Percentiles rank a stretch among this genome's conserved stretches.
Conservation (phyloP, 2,329 filamentous ascomycete species). For the Penicillium concentricum region DNA sequence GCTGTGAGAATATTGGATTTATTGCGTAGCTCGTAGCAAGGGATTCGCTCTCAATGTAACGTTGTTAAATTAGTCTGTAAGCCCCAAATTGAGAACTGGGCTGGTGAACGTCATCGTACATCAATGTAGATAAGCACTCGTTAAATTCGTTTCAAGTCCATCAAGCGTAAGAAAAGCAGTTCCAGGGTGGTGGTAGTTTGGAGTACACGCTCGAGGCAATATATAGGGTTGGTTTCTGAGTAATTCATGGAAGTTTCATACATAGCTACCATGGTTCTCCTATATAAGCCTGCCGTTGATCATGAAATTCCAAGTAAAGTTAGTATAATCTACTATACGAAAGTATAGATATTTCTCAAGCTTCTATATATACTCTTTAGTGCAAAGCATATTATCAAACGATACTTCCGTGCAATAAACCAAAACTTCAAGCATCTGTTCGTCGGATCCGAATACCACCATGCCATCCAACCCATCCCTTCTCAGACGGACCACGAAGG, state of each 20-base stretch:
- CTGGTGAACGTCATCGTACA: neutral
- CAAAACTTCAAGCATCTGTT: neutral
- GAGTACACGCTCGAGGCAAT: neutral
- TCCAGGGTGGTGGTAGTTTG: neutral
- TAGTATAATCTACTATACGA: neutral
- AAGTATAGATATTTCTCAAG: neutral
- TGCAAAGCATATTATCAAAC: neutral
- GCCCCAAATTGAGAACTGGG: neutral
- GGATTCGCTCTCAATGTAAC: neutral
- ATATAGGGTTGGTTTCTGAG: neutral
- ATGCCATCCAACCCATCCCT: conserved; percentile 60
- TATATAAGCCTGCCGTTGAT: neutral
- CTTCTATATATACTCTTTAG: neutral
- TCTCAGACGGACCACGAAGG: conserved; percentile 56
- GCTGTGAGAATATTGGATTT: neutral
- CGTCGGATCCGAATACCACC: conserved; percentile 54
- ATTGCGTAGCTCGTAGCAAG: neutral
- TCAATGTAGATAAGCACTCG: neutral
- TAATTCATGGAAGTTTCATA: neutral
- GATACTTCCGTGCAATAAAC: neutral
- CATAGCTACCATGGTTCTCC: neutral
- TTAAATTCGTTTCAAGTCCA: neutral
- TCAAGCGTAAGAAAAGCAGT: neutral
- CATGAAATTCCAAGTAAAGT: neutral
- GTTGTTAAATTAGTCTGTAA: neutral